Conservation (phyloP, 2,329 filamentous ascomycete species). For the Escovopsis weberi region DNA sequence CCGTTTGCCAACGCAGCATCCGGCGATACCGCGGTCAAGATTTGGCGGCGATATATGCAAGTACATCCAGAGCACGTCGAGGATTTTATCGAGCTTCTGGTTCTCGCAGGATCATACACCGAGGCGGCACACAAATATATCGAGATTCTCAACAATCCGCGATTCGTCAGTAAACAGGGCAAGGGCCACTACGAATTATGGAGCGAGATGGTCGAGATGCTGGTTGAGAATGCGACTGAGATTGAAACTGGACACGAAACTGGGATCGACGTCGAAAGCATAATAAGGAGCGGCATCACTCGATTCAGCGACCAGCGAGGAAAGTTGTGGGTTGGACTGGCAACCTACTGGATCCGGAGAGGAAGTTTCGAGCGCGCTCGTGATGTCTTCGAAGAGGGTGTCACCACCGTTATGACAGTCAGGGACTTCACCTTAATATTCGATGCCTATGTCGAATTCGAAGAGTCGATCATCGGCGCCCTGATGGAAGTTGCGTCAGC, state of each 20-base stretch:
- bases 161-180: constrained; percentile 81
- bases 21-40: constrained; percentile 78
- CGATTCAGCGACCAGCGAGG: constrained; percentile 89
- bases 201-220: constrained; percentile 91
- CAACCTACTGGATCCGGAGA: constrained; percentile 90
- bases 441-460: constrained; percentile 91
- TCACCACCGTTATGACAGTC: constrained; percentile 97
- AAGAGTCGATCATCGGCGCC: constrained; percentile 84
- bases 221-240: constrained; percentile 80
- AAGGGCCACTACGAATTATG: constrained; percentile 95
- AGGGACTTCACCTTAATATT: constrained; percentile 95
- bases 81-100: constrained; percentile 82
- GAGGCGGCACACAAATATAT: constrained; percentile 89
- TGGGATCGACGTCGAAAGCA: constrained; percentile 80
- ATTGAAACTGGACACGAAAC: constrained; percentile 68
- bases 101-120: constrained; percentile 70
- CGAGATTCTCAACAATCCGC: constrained; percentile 75
- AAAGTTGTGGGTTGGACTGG: constrained; percentile 86
- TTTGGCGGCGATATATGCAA: constrained; percentile 95
- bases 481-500: constrained; percentile 77
- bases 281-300: constrained; percentile 81
- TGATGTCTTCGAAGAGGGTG: constrained; percentile 89
- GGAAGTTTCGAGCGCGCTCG: constrained; percentile 86
- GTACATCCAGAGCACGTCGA: constrained; percentile 90
- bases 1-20: constrained; percentile 84